These are phyloP conservation scores for Neurospora sp. DNA, from an alignment of 495 filamentous ascomycete species.

Conservation along the genomic window DNA sequence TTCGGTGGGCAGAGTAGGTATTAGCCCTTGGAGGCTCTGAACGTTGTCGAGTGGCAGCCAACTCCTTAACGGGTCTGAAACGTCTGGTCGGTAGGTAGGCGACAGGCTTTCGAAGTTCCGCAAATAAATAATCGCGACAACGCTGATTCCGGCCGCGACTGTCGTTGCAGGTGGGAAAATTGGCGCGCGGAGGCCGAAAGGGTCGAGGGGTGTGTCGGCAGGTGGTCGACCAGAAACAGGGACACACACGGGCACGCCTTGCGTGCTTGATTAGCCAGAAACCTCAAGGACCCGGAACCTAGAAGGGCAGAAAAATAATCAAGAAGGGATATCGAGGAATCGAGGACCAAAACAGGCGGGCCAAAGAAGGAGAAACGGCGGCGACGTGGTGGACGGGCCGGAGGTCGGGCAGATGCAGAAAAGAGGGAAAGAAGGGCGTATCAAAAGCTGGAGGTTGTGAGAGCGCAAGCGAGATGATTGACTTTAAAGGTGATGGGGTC, in stretches of 20 bases:
- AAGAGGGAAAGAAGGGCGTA: constrained; percentile 19
- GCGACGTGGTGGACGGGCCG: constrained; percentile 12
- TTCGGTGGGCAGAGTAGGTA: not conserved
- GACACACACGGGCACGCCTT: constrained; percentile 14
- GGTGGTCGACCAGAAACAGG: not conserved
- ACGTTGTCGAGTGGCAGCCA: not conserved
- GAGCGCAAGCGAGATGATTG: constrained; percentile 42
- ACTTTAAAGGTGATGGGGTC: constrained; percentile 31
- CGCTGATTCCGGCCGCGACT: constrained; percentile 5
- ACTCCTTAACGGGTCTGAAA: not conserved
- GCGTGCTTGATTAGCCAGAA: constrained; percentile 10
- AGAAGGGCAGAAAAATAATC: constrained; percentile 11
- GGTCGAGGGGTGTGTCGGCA: constrained; percentile 4
- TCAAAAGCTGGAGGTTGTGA: constrained; percentile 29
- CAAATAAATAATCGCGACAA: constrained; percentile 3
- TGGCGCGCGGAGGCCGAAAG: constrained; percentile 18
- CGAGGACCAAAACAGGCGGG: constrained; percentile 11
- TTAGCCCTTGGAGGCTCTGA: not conserved
- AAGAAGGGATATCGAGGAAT: constrained; percentile 10
- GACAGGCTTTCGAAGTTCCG: not conserved
- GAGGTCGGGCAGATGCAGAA: constrained; percentile 18
- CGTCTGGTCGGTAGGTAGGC: not conserved
- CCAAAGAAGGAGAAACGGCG: constrained; percentile 14
- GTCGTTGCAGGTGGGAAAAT: constrained; percentile 19
- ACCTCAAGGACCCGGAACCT: not conserved